Evolutionary conservation across 2,329 filamentous ascomycete genomes (phyloP).

Genomic region (Fusarium algeriense): DNA sequence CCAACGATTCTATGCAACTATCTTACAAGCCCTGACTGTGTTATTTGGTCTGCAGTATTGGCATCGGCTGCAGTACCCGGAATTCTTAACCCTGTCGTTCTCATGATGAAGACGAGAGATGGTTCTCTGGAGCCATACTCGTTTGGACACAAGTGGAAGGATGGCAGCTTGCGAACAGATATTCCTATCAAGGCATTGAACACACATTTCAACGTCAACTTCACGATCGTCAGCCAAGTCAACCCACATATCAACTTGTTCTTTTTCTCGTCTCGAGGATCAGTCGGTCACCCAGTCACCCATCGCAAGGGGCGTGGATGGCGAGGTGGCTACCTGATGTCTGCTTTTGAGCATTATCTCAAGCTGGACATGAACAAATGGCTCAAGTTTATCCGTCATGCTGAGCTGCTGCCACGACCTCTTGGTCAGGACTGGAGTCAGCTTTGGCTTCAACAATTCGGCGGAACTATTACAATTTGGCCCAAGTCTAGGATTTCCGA

Average conservation of each 20-base stretch:
- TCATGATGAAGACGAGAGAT: slow-evolving; percentile 87
- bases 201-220: slow-evolving; percentile 98
- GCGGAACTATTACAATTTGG: slow-evolving; percentile 96
- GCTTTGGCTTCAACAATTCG: slow-evolving; percentile 95
- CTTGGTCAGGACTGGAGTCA: slow-evolving; percentile 97
- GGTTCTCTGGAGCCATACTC: slow-evolving; percentile 88
- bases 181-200: slow-evolving; percentile 96
- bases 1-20: slow-evolving; percentile 95
- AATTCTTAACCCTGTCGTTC: slow-evolving; percentile 93
- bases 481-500: slow-evolving; percentile 83
- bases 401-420: slow-evolving; percentile 90
- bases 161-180: slow-evolving; percentile 92
- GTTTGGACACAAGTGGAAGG: slow-evolving; percentile 99
- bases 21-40: slow-evolving; percentile 93
- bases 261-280: slow-evolving; percentile 95
- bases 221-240: slow-evolving; percentile 88
- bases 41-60: slow-evolving; percentile 97
- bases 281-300: slow-evolving; percentile 92
- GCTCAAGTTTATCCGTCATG: slow-evolving; percentile 92
- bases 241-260: slow-evolving; percentile 99
- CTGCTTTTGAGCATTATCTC: slow-evolving; percentile 91
- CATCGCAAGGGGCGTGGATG: slow-evolving; percentile 94
- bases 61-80: slow-evolving; percentile 96
- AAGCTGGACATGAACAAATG: slow-evolving; percentile 98
- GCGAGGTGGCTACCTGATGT: slow-evolving; percentile 95